Conservation (phyloP, 352 stramenopile genomes). For the Elongisporangium senticosum region DNA sequence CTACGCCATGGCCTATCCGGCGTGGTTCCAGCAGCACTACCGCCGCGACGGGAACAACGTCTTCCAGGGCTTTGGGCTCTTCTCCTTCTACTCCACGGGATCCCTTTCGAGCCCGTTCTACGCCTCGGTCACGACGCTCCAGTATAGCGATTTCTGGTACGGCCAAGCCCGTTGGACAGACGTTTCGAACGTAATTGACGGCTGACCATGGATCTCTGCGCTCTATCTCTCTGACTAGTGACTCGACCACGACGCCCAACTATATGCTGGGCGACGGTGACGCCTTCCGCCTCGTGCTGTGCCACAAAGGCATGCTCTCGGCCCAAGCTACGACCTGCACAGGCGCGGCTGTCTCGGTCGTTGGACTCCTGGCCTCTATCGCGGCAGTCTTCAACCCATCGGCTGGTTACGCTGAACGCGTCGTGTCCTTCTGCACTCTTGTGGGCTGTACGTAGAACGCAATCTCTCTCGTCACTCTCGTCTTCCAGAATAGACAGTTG, state of each 20-base stretch:
- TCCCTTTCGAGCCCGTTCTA: constrained; percentile 72
- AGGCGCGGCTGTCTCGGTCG: constrained; percentile 50
- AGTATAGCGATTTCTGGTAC: constrained; percentile 73
- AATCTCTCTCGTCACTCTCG: constrained; percentile 4
- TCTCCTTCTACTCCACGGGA: constrained; percentile 78
- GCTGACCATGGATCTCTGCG: background rate
- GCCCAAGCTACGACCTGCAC: constrained; percentile 59
- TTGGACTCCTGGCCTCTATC: constrained; percentile 61
- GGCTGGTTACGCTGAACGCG: constrained; percentile 59
- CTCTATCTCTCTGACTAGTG: constrained; percentile 3
- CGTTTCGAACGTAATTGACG: background rate
- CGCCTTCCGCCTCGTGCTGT: constrained; percentile 67
- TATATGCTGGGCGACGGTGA: constrained; percentile 80
- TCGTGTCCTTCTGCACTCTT: constrained; percentile 82
- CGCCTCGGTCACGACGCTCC: constrained; percentile 67
- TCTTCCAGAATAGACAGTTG: constrained; percentile 4
- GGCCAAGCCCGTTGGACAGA: background rate
- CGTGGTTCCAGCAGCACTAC: constrained; percentile 86
- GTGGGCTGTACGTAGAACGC: constrained; percentile 54
- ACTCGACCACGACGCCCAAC: constrained; percentile 44
- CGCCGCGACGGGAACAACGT: constrained; percentile 61
- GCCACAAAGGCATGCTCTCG: constrained; percentile 63
- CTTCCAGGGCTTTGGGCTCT: constrained; percentile 78
- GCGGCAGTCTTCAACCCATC: constrained; percentile 71
- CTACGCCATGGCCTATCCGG: constrained; percentile 75